Evolutionary conservation across 805 yeast genomes (phyloP).

Genomic region (Kodamaea kakaduensis): DNA sequence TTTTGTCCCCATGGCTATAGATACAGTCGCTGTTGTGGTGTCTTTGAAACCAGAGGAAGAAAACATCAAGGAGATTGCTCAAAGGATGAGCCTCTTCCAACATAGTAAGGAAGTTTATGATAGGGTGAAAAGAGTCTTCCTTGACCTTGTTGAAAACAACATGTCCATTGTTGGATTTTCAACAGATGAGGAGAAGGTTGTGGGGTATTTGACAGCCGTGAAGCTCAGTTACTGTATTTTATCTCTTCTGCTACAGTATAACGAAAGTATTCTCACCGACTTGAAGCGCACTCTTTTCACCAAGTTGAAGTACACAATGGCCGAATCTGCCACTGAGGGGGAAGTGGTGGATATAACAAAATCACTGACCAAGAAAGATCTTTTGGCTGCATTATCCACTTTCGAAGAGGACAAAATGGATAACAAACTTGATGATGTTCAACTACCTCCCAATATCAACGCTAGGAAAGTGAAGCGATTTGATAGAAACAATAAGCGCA

Average conservation of each 20-base stretch:
- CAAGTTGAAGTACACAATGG: slow-evolving; percentile 16
- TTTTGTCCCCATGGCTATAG: slow-evolving; percentile 27
- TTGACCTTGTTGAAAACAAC: slow-evolving; percentile 25
- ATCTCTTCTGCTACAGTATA: no score
- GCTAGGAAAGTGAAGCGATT: slow-evolving; percentile 25
- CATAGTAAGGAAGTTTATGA: slow-evolving; percentile 4
- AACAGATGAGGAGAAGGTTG: slow-evolving; percentile 31
- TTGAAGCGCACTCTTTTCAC: background rate
- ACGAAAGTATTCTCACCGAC: no score
- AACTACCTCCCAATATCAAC: slow-evolving; percentile 36
- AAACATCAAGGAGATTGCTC: slow-evolving; percentile 8
- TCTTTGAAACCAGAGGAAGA: slow-evolving; percentile 1
- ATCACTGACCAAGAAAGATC: slow-evolving; percentile 12
- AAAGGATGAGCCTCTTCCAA: background rate
- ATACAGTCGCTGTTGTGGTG: slow-evolving; percentile 23
- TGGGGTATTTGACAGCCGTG: slow-evolving; percentile 23
- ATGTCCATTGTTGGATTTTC: slow-evolving; percentile 23
- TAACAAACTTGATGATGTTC: slow-evolving; percentile 31
- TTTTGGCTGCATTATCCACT: slow-evolving; percentile 10
- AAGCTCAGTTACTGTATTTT: slow-evolving; percentile 28
- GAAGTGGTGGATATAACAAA: background rate
- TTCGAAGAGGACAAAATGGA: slow-evolving; percentile 8
- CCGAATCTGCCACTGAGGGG: slow-evolving; percentile 9
- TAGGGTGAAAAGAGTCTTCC: slow-evolving; percentile 14
- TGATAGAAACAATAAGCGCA: slow-evolving; percentile 2